Evolutionary conservation across 23 red algal genomes (phyloP).

Genomic region (Agarophyton chilense): DNA sequence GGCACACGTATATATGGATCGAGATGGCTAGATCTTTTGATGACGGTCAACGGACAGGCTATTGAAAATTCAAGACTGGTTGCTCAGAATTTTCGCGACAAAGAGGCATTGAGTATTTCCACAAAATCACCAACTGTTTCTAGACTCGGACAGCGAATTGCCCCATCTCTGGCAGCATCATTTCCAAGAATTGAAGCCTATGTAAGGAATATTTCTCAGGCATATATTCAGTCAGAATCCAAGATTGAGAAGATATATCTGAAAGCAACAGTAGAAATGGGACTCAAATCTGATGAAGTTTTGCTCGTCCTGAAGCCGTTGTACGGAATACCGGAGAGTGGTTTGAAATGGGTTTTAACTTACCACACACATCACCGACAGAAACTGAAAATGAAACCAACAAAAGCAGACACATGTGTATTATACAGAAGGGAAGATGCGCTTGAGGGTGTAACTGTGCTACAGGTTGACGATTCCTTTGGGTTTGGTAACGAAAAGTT

Average conservation of each 20-base stretch:
- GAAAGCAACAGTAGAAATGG: neutral
- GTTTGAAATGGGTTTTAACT: constrained; percentile 32
- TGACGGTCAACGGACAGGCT: neutral
- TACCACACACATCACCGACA: neutral
- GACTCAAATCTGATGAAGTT: neutral
- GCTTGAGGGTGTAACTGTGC: neutral
- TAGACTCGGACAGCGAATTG: constrained; percentile 30
- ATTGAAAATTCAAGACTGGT: constrained; percentile 29
- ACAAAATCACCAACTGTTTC: constrained; percentile 26
- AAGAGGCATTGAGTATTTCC: neutral
- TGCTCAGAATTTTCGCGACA: constrained; percentile 38
- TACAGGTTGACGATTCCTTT: constrained; percentile 39
- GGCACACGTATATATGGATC: constrained; percentile 29
- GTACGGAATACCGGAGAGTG: constrained; percentile 26
- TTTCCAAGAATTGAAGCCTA: neutral
- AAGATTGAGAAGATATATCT: constrained; percentile 11
- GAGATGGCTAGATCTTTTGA: neutral
- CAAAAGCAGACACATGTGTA: constrained; percentile 9
- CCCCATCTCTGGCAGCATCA: neutral
- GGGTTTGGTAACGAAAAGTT: neutral
- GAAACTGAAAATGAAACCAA: constrained; percentile 5
- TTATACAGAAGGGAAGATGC: neutral
- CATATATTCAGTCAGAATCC: constrained; percentile 37
- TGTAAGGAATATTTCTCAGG: constrained; percentile 28
- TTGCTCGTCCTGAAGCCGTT: constrained; percentile 10